phyloP scores from a whole-genome alignment of 352 stramenopile species.

The Blastocystis sp. region DNA sequence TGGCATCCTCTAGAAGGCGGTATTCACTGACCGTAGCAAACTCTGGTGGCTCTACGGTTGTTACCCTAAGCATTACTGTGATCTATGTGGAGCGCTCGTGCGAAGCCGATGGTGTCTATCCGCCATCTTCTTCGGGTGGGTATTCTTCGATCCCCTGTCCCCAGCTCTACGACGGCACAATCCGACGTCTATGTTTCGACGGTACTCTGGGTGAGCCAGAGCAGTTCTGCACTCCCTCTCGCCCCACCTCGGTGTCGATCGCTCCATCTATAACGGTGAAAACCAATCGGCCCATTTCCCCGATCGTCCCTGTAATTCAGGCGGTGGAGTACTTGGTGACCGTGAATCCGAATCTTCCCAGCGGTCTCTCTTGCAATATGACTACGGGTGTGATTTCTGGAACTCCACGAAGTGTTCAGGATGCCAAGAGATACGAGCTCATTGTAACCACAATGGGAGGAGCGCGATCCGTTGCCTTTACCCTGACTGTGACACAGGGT shows the following conservation, averaged over 20 bases:
- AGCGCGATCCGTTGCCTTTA: background rate
- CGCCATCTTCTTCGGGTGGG: background rate
- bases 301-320: background rate
- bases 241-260: background rate
- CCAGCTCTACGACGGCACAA: background rate
- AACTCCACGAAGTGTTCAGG: background rate
- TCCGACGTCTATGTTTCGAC: background rate
- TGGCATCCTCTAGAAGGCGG: background rate
- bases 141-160: background rate
- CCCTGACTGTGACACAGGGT: background rate
- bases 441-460: background rate
- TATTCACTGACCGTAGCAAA: background rate
- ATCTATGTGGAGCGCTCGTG: background rate
- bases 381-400: slow-evolving; percentile 12
- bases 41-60: background rate
- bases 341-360: background rate
- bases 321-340: background rate
- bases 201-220: background rate
- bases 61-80: background rate
- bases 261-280: background rate
- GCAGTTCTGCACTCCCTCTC: background rate
- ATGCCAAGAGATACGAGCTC: background rate
- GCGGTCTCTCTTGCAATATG: background rate
- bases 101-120: background rate
- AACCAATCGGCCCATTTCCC: background rate